A percentile compares a stretch with the other conserved stretches of the same genome.
Evolutionary conservation across 23 red algal genomes (phyloP).

Genomic region (Agarophyton chilense): DNA sequence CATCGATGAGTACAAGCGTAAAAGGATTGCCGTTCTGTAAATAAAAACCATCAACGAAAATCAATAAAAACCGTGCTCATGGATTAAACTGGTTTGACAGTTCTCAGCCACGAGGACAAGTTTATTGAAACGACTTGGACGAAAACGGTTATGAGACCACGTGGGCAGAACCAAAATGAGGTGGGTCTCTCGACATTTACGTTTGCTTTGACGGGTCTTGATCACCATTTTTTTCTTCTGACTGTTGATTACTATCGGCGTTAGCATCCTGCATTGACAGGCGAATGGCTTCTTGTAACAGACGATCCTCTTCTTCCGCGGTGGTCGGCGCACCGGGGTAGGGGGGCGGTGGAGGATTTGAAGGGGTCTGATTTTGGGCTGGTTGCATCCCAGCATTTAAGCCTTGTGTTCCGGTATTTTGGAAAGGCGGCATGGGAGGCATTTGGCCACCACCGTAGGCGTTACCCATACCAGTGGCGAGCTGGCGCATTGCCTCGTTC

Average conservation of each 20-base stretch:
- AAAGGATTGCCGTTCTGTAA: background rate
- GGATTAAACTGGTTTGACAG: background rate
- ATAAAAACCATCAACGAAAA: background rate
- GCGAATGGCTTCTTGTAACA: slow-evolving; percentile 72
- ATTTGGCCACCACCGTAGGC: background rate
- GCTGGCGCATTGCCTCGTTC: slow-evolving; percentile 39
- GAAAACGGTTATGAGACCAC: background rate
- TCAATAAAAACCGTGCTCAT: background rate
- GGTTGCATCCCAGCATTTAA: background rate
- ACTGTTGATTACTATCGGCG: slow-evolving; percentile 6
- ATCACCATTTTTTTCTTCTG: background rate
- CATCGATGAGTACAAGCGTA: background rate
- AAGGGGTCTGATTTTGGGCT: background rate
- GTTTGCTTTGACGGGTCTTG: slow-evolving; percentile 4
- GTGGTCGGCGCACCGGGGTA: slow-evolving; percentile 66
- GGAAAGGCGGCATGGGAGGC: slow-evolving; percentile 1
- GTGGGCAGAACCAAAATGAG: background rate
- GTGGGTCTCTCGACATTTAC: background rate
- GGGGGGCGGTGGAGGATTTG: slow-evolving; percentile 9
- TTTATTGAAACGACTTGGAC: slow-evolving; percentile 8
- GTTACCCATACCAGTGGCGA: slow-evolving; percentile 50
- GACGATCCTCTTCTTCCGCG: slow-evolving; percentile 62
- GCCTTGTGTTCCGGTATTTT: slow-evolving; percentile 3
- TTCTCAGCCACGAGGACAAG: background rate
- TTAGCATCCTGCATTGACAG: slow-evolving; percentile 66